Base-by-base conservation (phyloP, 208 protist species). In the Trypanosoma melophagium region DNA sequence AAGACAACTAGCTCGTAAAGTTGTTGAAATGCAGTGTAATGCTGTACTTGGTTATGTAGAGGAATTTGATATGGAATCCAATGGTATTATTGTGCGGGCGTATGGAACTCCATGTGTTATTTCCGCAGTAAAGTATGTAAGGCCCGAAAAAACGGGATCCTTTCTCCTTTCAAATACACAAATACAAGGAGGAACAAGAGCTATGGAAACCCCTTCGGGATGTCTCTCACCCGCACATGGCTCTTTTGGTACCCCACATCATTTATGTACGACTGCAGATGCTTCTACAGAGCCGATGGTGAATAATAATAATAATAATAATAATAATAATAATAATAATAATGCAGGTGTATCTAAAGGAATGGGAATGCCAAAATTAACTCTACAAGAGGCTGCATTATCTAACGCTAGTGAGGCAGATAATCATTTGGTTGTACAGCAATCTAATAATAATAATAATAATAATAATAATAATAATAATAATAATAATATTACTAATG, bases 31-130 rank as follows among this genome's bases (percentile, higher is more conserved):
- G 61, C 80, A 86, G 17, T 97, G 92, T 76, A 97, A 97, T 58
- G 89, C 88, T 12, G 88, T 97, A 24, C 69, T 97, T 28, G 92
- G 92, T n/a, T 95, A 94, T 75, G 77, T 81, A 57, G 89, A 97
- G 66, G 76, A 84, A 67, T 97, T 93, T 64, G 92, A 97, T 66
- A 91, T 97, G 70, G 92, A 97, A 73, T 73, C 80, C 13, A 89
- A 87, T 62, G 84, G 89, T 45, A 95, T 97, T 74, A 90, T 97
- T 60, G 89, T 95, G 17, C 84, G 92, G 12, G 92, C 89, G 1
- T 97, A 95, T 71, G 92, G 92, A n/a, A 97, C 92, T 7, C 89
- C 89, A 22, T 95, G 89, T 56, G 81, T 97, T 2, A 60, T 96
- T n/a, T 92, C 86, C 21, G 53, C 69, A 17, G 80, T 93, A 22